Base-by-base conservation (phyloP, 2,329 filamentous ascomycete species). In the Neonectria coccinea region DNA sequence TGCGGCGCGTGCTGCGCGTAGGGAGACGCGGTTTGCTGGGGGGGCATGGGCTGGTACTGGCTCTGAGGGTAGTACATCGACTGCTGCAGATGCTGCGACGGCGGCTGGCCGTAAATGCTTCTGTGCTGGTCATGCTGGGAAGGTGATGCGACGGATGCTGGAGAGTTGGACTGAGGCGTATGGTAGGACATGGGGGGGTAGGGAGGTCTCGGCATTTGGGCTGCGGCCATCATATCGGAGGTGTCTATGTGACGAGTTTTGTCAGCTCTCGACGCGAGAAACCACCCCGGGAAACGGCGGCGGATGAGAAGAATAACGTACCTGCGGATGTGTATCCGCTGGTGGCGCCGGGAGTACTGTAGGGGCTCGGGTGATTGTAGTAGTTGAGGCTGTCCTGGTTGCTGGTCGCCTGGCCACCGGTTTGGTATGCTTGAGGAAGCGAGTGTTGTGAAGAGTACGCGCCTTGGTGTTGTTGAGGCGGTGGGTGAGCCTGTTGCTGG, bases 141-240 rank as follows among this genome's bases (percentile, higher is more conserved):
- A 22, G 93, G 91, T 36, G 95, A 97, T 68, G 94, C 92, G 73
- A 97, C 94, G 55, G 94, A 97, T 42, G 93, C 93, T 53, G 95
- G 95, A 59, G 95, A 97, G 80, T 95, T 97, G 61, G 94, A 97
- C 82, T 97, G 94, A 59, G 94, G 94, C 18, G 94, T 97, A 79
- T 97, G 93, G 78, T 97, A 97, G 33, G 85, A 86, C 77, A 97
- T 97, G 65, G 93, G 93, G 72, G 94, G 94, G 78, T 97, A 97
- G 51, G 90, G 87, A 73, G 90, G 88, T 79, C 91, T 88, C 80
- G 93, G 91, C 92, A 89, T 86, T 76, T 84, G 81, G 67, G 82
- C 82, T 74, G 87, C 85, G 81, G 90, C 91, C 86, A 88, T 91
- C 84, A 90, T 90, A 70, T 89, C 87, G 81, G 84, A 84, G 65